Conservation (phyloP, 1,284 basidiomycete species). For the Cystobasidium slooffiae region DNA sequence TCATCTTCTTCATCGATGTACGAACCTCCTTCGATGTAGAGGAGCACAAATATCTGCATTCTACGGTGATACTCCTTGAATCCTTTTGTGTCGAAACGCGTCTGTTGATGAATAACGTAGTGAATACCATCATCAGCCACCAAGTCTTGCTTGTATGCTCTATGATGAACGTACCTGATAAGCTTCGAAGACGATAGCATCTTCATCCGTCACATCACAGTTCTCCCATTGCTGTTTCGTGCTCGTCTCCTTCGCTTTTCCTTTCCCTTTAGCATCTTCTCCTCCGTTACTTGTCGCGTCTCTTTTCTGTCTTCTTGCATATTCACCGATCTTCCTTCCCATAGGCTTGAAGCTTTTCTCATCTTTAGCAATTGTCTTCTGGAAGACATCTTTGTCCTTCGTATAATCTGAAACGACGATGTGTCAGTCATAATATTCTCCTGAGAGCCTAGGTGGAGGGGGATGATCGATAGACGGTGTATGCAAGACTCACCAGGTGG, state of each 20-base stretch:
- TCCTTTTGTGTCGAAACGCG: slow-evolving; percentile 77
- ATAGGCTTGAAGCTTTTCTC: slow-evolving; percentile 73
- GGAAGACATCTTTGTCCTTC: slow-evolving; percentile 69
- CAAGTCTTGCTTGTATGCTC: neutral
- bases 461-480: neutral
- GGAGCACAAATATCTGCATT: slow-evolving; percentile 91
- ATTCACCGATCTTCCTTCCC: slow-evolving; percentile 76
- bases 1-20: slow-evolving; percentile 71
- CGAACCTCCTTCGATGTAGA: slow-evolving; percentile 94
- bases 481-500: slow-evolving; percentile 64
- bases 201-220: slow-evolving; percentile 64
- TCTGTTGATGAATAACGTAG: slow-evolving; percentile 7
- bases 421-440: neutral
- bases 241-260: slow-evolving; percentile 55
- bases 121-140: neutral
- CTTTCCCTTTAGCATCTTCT: slow-evolving; percentile 61
- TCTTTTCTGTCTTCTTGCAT: slow-evolving; percentile 57
- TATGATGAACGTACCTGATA: slow-evolving; percentile 72
- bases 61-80: slow-evolving; percentile 90
- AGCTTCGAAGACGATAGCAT: slow-evolving; percentile 74
- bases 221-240: slow-evolving; percentile 51
- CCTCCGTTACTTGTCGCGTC: slow-evolving; percentile 15
- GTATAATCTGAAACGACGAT: slow-evolving; percentile 64
- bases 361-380: slow-evolving; percentile 71
- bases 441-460: too few relatives aligned